A percentile compares a stretch with the other conserved stretches of the same genome.
These are phyloP conservation scores for Collybiopsis confluens DNA, from an alignment of 768 basidiomycete genomes.

Conservation along the genomic window DNA sequence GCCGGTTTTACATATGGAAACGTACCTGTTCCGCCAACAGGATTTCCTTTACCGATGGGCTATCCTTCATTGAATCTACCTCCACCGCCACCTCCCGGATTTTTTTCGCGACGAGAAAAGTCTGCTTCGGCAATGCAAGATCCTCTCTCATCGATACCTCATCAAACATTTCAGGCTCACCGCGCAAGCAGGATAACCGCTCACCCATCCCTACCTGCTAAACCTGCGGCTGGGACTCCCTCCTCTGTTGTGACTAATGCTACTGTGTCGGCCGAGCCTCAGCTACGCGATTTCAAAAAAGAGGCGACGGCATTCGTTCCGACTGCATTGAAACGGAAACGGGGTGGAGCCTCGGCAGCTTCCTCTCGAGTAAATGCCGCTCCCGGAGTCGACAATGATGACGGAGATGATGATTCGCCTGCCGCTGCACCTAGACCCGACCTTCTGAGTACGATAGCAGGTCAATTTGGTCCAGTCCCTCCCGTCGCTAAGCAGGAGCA, in stretches of 20 bases:
- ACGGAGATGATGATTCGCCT: slow-evolving; percentile 23
- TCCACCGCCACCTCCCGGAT: slow-evolving; percentile 45
- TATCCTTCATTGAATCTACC: slow-evolving; percentile 19
- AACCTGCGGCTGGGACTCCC: slow-evolving; percentile 19
- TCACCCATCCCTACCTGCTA: slow-evolving; percentile 41
- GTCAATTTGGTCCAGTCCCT: slow-evolving; percentile 49
- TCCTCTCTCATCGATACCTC: slow-evolving; percentile 69
- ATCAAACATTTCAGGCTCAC: slow-evolving; percentile 76
- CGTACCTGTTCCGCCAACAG: slow-evolving; percentile 21
- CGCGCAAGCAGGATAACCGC: slow-evolving; percentile 37
- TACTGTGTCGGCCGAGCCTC: slow-evolving; percentile 78
- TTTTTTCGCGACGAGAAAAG: slow-evolving; percentile 55
- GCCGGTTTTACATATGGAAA: slow-evolving; percentile 18
- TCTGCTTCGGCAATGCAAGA: slow-evolving; percentile 61
- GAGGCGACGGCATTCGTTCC: slow-evolving; percentile 94
- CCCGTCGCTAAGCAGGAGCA: slow-evolving; percentile 6
- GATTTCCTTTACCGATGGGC: slow-evolving; percentile 12
- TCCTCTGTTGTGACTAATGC: slow-evolving; percentile 37
- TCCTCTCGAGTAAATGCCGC: slow-evolving; percentile 58
- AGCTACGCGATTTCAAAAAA: slow-evolving; percentile 90
- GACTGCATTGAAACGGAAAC: slow-evolving; percentile 73
- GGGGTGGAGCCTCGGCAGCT: slow-evolving; percentile 28
- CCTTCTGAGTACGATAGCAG: slow-evolving; percentile 56
- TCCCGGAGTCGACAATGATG: slow-evolving; percentile 36
- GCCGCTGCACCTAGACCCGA: slow-evolving; percentile 51